These are phyloP conservation scores for Leishmania tropica DNA, from an alignment of 208 protist genomes.

Conservation along the genomic window DNA sequence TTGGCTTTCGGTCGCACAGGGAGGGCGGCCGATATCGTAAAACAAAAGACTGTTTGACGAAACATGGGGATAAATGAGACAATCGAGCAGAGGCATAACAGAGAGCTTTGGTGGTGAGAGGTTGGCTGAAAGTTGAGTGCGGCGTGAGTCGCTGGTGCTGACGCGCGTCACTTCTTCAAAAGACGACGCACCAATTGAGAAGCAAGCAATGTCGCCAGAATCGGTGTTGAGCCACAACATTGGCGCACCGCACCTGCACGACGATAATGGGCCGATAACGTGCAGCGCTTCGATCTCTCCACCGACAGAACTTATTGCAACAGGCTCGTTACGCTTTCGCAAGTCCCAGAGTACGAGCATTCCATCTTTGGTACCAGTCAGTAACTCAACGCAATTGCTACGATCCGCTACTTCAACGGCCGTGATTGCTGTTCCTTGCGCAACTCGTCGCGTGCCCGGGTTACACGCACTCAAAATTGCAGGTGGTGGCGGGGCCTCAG, in stretches of 20 bases:
- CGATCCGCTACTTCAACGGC: constrained; percentile 11
- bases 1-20: not conserved
- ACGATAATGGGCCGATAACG: not conserved
- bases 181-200: constrained; percentile 27
- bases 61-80: constrained; percentile 48
- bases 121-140: constrained; percentile 35
- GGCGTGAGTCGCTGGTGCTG: constrained; percentile 29
- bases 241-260: constrained; percentile 20
- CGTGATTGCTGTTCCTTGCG: constrained; percentile 5
- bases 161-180: constrained; percentile 23
- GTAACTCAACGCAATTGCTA: constrained; percentile 29
- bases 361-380: constrained; percentile 53
- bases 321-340: constrained; percentile 32
- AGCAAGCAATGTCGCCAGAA: constrained; percentile 17
- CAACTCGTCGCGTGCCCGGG: not conserved
- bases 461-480: constrained; percentile 10
- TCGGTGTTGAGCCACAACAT: constrained; percentile 40
- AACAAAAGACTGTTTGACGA: constrained; percentile 39
- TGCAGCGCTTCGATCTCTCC: constrained; percentile 10
- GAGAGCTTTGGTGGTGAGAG: constrained; percentile 37
- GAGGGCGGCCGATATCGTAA: constrained; percentile 14
- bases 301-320: constrained; percentile 27
- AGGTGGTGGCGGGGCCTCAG: not conserved
- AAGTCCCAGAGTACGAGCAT: constrained; percentile 66
- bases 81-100: constrained; percentile 26